A percentile compares a stretch with the other conserved stretches of the same genome.
Evolutionary conservation across 306 rosid genomes (phyloP).

Genomic region (Dicorynia guianensis): DNA sequence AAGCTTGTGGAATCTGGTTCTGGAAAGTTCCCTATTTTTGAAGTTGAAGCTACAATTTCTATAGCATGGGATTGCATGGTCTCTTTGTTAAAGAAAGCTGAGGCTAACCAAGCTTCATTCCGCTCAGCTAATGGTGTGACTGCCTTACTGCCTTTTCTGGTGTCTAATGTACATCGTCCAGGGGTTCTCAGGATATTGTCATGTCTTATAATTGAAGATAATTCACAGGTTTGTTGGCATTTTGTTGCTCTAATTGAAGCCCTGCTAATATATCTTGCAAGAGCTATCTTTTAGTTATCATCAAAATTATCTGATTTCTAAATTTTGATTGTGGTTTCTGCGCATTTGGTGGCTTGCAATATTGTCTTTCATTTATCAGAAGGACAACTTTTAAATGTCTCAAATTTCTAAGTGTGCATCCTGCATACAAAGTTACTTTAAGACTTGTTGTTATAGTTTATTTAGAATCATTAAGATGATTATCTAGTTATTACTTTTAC

Average conservation of each 20-base stretch:
- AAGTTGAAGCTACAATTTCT: slow-evolving; percentile 71
- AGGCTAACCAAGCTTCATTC: slow-evolving; percentile 83
- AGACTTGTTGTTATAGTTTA: slow-evolving; percentile 29
- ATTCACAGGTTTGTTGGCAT: slow-evolving; percentile 70
- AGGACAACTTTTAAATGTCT: slow-evolving; percentile 21
- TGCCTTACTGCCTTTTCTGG: slow-evolving; percentile 82
- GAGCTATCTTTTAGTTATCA: background rate
- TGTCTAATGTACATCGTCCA: slow-evolving; percentile 79
- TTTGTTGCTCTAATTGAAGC: slow-evolving; percentile 2
- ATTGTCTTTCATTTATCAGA: slow-evolving; percentile 12
- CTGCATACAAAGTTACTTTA: slow-evolving; percentile 33
- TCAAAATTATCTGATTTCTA: slow-evolving; percentile 4
- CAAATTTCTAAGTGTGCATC: slow-evolving; percentile 24
- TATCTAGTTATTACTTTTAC: slow-evolving; percentile 37
- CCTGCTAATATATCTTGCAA: background rate
- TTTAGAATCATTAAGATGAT: slow-evolving; percentile 40
- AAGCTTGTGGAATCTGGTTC: slow-evolving; percentile 79
- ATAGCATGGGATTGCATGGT: slow-evolving; percentile 99
- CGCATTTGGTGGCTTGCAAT: slow-evolving; percentile 13
- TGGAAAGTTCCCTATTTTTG: slow-evolving; percentile 90
- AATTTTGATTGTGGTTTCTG: slow-evolving; percentile 23
- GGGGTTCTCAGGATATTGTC: slow-evolving; percentile 94
- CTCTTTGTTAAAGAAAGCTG: slow-evolving; percentile 90
- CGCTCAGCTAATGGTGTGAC: slow-evolving; percentile 86
- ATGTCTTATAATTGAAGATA: slow-evolving; percentile 90